These are phyloP conservation scores for Citeromyces hawaiiensis DNA, from an alignment of 1,139 yeast genomes.

Conservation along the genomic window DNA sequence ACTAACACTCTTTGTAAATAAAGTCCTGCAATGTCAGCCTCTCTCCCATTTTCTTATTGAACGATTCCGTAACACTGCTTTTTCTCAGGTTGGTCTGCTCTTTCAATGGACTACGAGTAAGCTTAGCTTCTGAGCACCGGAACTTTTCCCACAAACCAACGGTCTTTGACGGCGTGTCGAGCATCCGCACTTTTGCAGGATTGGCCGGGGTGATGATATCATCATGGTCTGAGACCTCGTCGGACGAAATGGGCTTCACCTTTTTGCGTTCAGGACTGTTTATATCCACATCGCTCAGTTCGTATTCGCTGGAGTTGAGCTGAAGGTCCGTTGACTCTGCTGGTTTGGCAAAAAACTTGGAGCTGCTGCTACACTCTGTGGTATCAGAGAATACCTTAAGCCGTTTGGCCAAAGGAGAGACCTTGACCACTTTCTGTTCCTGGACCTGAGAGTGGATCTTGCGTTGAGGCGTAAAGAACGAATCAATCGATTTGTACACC, in stretches of 20 bases:
- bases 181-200: not conserved
- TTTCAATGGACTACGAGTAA: not conserved
- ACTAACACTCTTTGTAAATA: not conserved
- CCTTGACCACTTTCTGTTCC: not conserved
- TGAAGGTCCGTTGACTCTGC: not conserved
- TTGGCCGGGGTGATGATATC: not conserved
- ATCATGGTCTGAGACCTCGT: not conserved
- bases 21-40: not conserved
- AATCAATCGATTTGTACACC: slow-evolving; percentile 1
- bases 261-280: slow-evolving; percentile 6
- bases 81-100: not conserved
- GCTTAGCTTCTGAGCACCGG: not conserved
- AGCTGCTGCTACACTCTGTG: not conserved
- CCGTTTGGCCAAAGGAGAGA: slow-evolving; percentile 13
- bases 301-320: slow-evolving; percentile 12
- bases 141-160: not conserved
- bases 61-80: not conserved
- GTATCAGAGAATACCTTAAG: slow-evolving; percentile 10
- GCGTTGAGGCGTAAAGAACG: slow-evolving; percentile 3
- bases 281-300: slow-evolving; percentile 11
- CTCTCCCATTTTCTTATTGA: not conserved
- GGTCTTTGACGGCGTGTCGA: not conserved
- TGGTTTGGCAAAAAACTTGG: not conserved
- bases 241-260: slow-evolving; percentile 1
- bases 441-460: not conserved